Conservation (phyloP, 352 stramenopile genomes). For the Phytophthora podocarpi region DNA sequence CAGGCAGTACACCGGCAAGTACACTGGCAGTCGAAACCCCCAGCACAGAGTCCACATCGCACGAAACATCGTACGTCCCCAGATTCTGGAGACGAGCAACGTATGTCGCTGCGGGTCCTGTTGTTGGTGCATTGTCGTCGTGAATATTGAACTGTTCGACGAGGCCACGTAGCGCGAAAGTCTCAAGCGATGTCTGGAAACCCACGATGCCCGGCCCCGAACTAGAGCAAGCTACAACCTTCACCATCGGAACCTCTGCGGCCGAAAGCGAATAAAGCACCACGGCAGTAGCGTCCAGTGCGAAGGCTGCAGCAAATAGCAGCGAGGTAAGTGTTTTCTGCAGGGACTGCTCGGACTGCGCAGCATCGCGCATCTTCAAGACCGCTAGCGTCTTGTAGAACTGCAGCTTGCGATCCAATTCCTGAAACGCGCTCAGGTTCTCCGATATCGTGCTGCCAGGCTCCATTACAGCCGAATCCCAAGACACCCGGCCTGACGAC, state of each 20-base stretch:
- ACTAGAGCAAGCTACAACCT: conserved; percentile 58
- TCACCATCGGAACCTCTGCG: conserved; percentile 32
- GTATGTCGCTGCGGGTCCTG: conserved; percentile 36
- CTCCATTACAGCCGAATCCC: conserved; percentile 48
- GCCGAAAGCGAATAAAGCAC: conserved; percentile 65
- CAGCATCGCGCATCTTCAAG: conserved; percentile 54
- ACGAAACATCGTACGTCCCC: conserved; percentile 40
- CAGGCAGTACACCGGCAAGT: conserved; percentile 43
- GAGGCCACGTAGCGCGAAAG: conserved; percentile 54
- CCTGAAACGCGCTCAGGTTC: conserved; percentile 37
- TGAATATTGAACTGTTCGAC: conserved; percentile 31
- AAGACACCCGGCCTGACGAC: conserved; percentile 46
- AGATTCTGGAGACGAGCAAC: conserved; percentile 51
- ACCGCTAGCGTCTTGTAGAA: conserved; percentile 65
- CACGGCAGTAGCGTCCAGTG: conserved; percentile 50
- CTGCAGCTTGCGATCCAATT: conserved; percentile 51
- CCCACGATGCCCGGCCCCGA: conserved; percentile 37
- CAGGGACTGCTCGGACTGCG: conserved; percentile 45
- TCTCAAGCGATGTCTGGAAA: conserved; percentile 57
- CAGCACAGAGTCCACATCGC: conserved; percentile 53
- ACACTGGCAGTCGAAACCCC: conserved; percentile 31
- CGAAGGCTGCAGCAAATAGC: conserved; percentile 40
- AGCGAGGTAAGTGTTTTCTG: conserved; percentile 52
- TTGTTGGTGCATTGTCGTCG: conserved; percentile 10
- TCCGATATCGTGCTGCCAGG: conserved; percentile 42